These are phyloP conservation scores for Arachnomyces sp. DNA, from an alignment of 2,329 filamentous ascomycete species.

Conservation along the genomic window DNA sequence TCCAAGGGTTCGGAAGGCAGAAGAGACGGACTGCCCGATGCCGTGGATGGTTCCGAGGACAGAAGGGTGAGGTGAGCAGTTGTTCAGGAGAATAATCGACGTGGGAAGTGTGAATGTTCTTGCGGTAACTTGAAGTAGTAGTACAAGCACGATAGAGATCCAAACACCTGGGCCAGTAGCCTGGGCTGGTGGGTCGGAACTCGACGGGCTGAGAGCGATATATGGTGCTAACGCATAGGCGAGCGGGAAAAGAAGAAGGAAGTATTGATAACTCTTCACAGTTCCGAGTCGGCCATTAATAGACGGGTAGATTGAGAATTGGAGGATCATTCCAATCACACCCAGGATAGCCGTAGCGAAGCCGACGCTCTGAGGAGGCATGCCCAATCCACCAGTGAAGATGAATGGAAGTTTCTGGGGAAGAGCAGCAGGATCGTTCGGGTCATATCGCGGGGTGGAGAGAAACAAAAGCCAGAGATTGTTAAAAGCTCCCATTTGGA, in stretches of 20 bases:
- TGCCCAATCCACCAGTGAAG: conserved; percentile 65
- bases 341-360: conserved; percentile 69
- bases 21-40: conserved; percentile 49
- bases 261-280: conserved; percentile 59
- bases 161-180: conserved; percentile 48
- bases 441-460: conserved; percentile 57
- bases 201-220: conserved; percentile 59
- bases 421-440: conserved; percentile 31
- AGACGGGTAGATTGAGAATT: conserved; percentile 62
- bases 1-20: conserved; percentile 49
- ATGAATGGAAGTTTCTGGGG: conserved; percentile 44
- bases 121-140: conserved; percentile 63
- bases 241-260: conserved; percentile 62
- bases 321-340: conserved; percentile 63
- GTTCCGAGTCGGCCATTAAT: conserved; percentile 62
- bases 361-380: conserved; percentile 63
- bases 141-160: conserved; percentile 56
- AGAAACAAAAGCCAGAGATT: conserved; percentile 72
- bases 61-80: conserved; percentile 52
- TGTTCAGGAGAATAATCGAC: conserved; percentile 53
- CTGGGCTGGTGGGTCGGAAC: conserved; percentile 33
- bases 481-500: conserved; percentile 66
- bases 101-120: conserved; percentile 61
- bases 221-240: conserved; percentile 66
- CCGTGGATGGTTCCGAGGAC: conserved; percentile 55